phyloP scores from a whole-genome alignment of 768 basidiomycete species.

The Hydnum rufescens region DNA sequence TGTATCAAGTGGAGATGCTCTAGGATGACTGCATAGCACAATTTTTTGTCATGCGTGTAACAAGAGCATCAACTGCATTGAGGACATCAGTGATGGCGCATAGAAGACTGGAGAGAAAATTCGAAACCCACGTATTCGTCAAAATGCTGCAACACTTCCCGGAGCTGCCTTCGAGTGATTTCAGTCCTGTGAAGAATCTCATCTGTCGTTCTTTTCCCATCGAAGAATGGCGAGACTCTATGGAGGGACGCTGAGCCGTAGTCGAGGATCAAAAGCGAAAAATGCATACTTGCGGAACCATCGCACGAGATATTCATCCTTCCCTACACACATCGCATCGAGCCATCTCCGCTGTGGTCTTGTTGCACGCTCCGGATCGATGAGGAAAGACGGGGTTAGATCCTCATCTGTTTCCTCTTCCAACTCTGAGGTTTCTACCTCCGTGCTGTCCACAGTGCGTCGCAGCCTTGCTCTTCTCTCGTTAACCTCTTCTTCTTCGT shows the following conservation, averaged over 20 bases:
- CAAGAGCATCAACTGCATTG: background rate
- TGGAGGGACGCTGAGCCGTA: background rate
- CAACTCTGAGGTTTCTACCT: background rate
- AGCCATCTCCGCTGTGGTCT: constrained; percentile 66
- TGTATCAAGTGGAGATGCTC: background rate
- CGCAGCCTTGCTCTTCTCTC: background rate
- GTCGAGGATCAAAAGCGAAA: background rate
- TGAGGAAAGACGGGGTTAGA: constrained; percentile 41
- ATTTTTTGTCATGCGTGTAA: background rate
- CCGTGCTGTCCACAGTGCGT: background rate
- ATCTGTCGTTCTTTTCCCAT: constrained; percentile 79
- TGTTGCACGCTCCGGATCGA: constrained; percentile 66
- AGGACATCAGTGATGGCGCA: background rate
- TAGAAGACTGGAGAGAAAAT: background rate
- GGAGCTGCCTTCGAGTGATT: constrained; percentile 63
- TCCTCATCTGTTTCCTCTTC: constrained; percentile 23
- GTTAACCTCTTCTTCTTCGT: background rate
- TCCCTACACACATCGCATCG: constrained; percentile 74
- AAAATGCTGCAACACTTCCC: constrained; percentile 68
- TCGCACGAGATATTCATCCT: constrained; percentile 43
- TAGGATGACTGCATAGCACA: no score
- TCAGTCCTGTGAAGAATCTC: constrained; percentile 84
- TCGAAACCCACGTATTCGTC: constrained; percentile 55
- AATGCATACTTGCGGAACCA: constrained; percentile 56
- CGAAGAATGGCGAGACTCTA: constrained; percentile 85